Base-by-base conservation (phyloP, 2,329 filamentous ascomycete species). In the Fusarium luffae region DNA sequence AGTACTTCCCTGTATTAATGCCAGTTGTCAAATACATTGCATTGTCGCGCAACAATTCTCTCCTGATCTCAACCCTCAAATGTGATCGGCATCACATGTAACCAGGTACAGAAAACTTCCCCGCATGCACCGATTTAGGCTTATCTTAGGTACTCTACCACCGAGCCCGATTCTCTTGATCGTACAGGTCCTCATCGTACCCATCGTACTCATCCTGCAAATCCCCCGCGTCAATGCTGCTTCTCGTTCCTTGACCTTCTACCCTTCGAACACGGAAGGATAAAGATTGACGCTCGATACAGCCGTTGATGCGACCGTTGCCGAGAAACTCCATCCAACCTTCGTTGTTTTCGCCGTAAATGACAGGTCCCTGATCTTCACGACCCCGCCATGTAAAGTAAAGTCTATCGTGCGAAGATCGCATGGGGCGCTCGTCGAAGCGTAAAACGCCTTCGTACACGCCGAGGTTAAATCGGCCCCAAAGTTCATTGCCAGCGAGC, bases 391-490 rank as follows among this genome's bases (percentile, higher is more conserved):
- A 83, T 7, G 32, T 67, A 61, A 82, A 78, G 2, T 49, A 27
- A 0, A 80, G n/a, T 0, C 8, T 12, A 0, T 77, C 66, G 10
- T 68, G 34, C 0, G 80, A 79, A 4, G 80, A 77, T 37, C 70
- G 32, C 57, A 66, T 75, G 1, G 81, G 82, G 4, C 79, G 78
- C 18, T 79, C 52, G 9, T 77, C 59, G 32, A 86, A 76, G 34
- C 77, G 76, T n/a, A 86, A 72, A 5, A 86, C 72, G 2, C 84
- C 83, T 41, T 76, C 61, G 40, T 83, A 76, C 10, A 80, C 57
- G 1, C 81, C 82, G 7, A 85, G 76, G 44, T 82, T 76, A 66
- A 86, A 86, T 2, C 67, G 73, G 0, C 81, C 84, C 84, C 85
- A 87, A 10, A 86, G 70, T 16, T 66, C 78, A 7, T 72, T 74